Evolutionary conservation across 139 green algal genomes (phyloP).

Genomic region (Chlamydomonas incerta): DNA sequence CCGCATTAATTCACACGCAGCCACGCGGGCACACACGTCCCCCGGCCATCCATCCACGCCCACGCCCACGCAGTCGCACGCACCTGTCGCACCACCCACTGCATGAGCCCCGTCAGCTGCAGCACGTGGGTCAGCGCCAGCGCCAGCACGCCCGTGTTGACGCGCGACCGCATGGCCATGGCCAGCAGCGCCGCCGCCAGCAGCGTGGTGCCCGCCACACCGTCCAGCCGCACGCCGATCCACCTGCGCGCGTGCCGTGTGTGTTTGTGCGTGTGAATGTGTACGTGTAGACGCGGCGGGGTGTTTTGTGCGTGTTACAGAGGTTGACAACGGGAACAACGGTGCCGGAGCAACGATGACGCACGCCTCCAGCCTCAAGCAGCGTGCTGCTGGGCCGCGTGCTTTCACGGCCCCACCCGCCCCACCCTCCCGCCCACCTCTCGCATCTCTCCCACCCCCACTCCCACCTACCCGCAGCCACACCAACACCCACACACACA

Average conservation of each 20-base stretch:
- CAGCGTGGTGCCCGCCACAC: slow-evolving; percentile 72
- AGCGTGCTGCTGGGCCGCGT: too few species aligned
- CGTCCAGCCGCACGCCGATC: slow-evolving; percentile 84
- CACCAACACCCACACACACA: background rate
- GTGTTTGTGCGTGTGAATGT: background rate
- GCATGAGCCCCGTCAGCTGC: slow-evolving; percentile 78
- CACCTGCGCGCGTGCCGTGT: slow-evolving; percentile 36
- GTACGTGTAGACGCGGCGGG: background rate
- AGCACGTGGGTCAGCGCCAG: slow-evolving; percentile 83
- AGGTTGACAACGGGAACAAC: too few species aligned
- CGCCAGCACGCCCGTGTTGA: slow-evolving; percentile 54
- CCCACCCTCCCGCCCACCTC: too few species aligned
- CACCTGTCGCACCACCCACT: slow-evolving; percentile 67
- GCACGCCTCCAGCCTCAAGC: too few species aligned
- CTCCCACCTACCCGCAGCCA: background rate
- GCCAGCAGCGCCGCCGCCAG: slow-evolving; percentile 71
- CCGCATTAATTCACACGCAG: too few species aligned
- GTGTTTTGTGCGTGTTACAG: background rate
- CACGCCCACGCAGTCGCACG: background rate
- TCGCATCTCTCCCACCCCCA: too few species aligned
- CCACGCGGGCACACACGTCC: too few species aligned
- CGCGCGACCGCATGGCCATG: slow-evolving; percentile 61
- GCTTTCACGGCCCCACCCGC: too few species aligned
- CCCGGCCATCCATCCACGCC: too few species aligned
- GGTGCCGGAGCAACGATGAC: too few species aligned